A percentile compares a stretch with the other conserved stretches of the same genome.
phyloP scores from a whole-genome alignment of 805 yeast genomes.

The Phaffomyces antillensis region DNA sequence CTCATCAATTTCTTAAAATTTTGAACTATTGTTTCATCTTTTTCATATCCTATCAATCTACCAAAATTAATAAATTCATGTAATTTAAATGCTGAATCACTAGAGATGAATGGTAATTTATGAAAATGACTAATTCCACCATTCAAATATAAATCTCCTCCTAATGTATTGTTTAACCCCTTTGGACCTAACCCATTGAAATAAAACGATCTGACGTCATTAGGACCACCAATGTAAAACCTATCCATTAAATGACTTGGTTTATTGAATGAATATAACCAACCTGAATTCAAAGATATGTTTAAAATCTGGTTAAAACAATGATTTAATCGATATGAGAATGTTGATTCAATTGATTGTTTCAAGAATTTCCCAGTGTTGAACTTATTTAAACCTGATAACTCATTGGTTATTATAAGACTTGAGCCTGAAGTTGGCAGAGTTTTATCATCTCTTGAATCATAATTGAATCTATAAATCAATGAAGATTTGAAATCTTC shows the following conservation, averaged over 20 bases:
- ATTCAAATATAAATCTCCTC: slow-evolving; percentile 58
- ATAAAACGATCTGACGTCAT: slow-evolving; percentile 64
- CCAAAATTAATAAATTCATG: slow-evolving; percentile 68
- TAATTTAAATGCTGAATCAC: slow-evolving; percentile 46
- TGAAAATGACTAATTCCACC: slow-evolving; percentile 53
- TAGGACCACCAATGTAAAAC: slow-evolving; percentile 77
- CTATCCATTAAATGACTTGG: slow-evolving; percentile 61
- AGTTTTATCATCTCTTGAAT: slow-evolving; percentile 33
- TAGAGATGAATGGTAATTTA: slow-evolving; percentile 46
- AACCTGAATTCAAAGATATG: slow-evolving; percentile 47
- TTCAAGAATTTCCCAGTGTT: slow-evolving; percentile 28
- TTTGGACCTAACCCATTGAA: slow-evolving; percentile 62
- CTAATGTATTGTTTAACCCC: slow-evolving; percentile 47
- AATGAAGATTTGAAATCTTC: slow-evolving; percentile 53
- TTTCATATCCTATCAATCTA: slow-evolving; percentile 37
- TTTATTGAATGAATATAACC: slow-evolving; percentile 34
- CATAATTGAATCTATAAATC: slow-evolving; percentile 33
- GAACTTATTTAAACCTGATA: slow-evolving; percentile 26
- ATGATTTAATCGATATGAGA: slow-evolving; percentile 29
- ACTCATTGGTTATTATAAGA: slow-evolving; percentile 35
- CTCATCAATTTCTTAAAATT: slow-evolving; percentile 24
- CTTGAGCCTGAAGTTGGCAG: slow-evolving; percentile 40
- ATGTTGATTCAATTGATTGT: slow-evolving; percentile 27
- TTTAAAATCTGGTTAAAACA: slow-evolving; percentile 34
- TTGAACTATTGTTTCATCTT: slow-evolving; percentile 15